These are phyloP conservation scores for Lepidopterella palustris DNA, from an alignment of 495 filamentous ascomycete species.

Conservation along the genomic window DNA sequence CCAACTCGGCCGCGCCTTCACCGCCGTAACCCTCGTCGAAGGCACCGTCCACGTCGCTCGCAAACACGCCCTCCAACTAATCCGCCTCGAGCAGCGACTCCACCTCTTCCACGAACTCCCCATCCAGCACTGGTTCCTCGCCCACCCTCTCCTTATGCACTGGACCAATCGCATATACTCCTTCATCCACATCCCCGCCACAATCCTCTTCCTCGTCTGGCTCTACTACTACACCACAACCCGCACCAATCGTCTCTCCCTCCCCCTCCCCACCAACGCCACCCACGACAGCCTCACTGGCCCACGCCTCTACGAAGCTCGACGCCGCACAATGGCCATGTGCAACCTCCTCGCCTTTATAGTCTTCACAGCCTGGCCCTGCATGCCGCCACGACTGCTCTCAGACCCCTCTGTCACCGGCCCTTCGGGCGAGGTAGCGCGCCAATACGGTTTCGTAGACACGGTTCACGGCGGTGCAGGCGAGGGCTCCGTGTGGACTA, in stretches of 20 bases:
- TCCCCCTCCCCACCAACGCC: slow-evolving; percentile 38
- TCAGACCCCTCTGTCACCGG: slow-evolving; percentile 45
- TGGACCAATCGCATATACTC: slow-evolving; percentile 63
- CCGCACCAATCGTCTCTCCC: slow-evolving; percentile 37
- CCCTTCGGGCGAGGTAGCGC: slow-evolving; percentile 41
- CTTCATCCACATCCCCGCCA: slow-evolving; percentile 77
- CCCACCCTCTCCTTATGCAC: slow-evolving; percentile 30
- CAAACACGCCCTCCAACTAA: slow-evolving; percentile 51
- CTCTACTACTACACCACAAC: slow-evolving; percentile 62
- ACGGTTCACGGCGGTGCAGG: slow-evolving; percentile 64
- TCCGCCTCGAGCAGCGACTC: slow-evolving; percentile 48
- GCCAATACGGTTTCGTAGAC: slow-evolving; percentile 64
- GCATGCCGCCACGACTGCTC: slow-evolving; percentile 72
- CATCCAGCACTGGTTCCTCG: slow-evolving; percentile 35
- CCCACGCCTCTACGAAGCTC: slow-evolving; percentile 50
- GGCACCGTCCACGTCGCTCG: slow-evolving; percentile 52
- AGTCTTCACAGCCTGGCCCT: slow-evolving; percentile 70
- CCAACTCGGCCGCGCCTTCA: slow-evolving; percentile 57
- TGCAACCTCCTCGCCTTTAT: slow-evolving; percentile 73
- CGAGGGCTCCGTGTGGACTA: slow-evolving; percentile 62
- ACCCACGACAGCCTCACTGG: slow-evolving; percentile 42
- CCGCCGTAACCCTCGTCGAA: slow-evolving; percentile 52
- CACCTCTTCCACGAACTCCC: slow-evolving; percentile 44
- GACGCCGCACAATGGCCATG: slow-evolving; percentile 63
- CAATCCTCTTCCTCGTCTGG: slow-evolving; percentile 62